These are phyloP conservation scores for Cydonia oblonga DNA, from an alignment of 331 rosid species.

Conservation along the genomic window DNA sequence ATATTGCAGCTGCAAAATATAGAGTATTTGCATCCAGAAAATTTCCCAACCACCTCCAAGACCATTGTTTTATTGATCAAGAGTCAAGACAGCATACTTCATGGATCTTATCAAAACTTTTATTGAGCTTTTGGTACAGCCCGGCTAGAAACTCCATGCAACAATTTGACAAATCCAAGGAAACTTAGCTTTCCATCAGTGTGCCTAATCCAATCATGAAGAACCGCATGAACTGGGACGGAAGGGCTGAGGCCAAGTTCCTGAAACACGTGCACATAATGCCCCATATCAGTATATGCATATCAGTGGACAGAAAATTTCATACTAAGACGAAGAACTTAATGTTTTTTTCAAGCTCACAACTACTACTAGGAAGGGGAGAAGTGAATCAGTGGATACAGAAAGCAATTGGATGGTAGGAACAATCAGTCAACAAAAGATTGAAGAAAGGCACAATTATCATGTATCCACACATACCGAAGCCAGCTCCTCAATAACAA, in stretches of 20 bases:
- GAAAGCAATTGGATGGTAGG: not conserved
- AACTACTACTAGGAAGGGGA: not conserved
- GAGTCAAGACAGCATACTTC: constrained; percentile 21
- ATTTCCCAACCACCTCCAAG: not conserved
- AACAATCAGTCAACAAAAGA: not conserved
- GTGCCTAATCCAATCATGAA: constrained; percentile 93
- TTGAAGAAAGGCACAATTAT: not conserved
- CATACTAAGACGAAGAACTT: not conserved
- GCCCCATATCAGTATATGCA: no score
- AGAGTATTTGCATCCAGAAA: not conserved
- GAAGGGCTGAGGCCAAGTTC: constrained; percentile 89
- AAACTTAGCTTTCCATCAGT: constrained; percentile 85
- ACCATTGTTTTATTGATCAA: constrained; percentile 7
- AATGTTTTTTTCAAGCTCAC: not conserved
- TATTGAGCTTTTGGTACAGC: constrained; percentile 44
- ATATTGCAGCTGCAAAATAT: constrained; percentile 14
- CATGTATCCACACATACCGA: constrained; percentile 40
- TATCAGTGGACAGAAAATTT: not conserved
- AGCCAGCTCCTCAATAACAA: constrained; percentile 85
- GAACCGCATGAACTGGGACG: constrained; percentile 84
- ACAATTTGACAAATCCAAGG: constrained; percentile 77
- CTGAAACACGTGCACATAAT: constrained; percentile 25
- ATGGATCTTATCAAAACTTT: constrained; percentile 16
- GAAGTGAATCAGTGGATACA: not conserved
- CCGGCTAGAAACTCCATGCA: constrained; percentile 71